Percentiles rank a stretch among this genome's conserved stretches.
These are phyloP conservation scores for Castanospermum australe DNA, from an alignment of 306 rosid species.

Conservation along the genomic window DNA sequence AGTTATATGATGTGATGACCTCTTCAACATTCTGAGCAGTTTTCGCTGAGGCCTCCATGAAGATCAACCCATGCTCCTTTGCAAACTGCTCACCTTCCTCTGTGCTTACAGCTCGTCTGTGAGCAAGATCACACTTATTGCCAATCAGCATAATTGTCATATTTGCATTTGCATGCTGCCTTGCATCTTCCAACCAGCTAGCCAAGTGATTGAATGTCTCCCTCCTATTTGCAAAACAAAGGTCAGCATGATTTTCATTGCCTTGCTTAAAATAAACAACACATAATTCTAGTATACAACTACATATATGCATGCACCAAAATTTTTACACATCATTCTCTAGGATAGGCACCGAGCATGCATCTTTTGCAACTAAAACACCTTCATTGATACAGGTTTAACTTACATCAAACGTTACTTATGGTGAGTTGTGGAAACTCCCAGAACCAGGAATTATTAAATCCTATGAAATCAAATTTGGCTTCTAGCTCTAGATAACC, in stretches of 20 bases:
- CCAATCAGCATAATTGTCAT: conserved; percentile 97
- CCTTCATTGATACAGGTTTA: too few species aligned
- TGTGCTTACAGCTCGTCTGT: conserved; percentile 97
- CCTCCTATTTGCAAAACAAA: conserved; percentile 59
- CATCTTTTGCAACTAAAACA: too few species aligned
- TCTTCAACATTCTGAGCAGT: conserved; percentile 99
- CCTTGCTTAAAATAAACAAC: background rate
- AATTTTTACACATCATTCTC: background rate
- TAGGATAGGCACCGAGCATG: background rate
- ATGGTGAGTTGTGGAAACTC: too few species aligned
- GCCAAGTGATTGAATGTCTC: conserved; percentile 98
- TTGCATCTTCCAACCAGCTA: conserved; percentile 99
- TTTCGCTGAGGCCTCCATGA: conserved; percentile 98
- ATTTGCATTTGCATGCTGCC: conserved; percentile 98
- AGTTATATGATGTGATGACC: conserved; percentile 43
- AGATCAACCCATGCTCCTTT: conserved; percentile 90
- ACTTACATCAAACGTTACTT: too few species aligned
- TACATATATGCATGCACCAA: conserved; percentile 2
- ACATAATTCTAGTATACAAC: background rate
- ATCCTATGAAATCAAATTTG: too few species aligned
- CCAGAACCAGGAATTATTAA: too few species aligned
- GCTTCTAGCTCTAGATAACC: too few species aligned
- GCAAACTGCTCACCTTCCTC: conserved; percentile 99
- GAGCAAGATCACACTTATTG: conserved; percentile 95
- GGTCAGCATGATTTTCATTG: conserved; percentile 14